These are phyloP conservation scores for Hygrocybe coccinea DNA, from an alignment of 768 basidiomycete genomes.

Conservation along the genomic window DNA sequence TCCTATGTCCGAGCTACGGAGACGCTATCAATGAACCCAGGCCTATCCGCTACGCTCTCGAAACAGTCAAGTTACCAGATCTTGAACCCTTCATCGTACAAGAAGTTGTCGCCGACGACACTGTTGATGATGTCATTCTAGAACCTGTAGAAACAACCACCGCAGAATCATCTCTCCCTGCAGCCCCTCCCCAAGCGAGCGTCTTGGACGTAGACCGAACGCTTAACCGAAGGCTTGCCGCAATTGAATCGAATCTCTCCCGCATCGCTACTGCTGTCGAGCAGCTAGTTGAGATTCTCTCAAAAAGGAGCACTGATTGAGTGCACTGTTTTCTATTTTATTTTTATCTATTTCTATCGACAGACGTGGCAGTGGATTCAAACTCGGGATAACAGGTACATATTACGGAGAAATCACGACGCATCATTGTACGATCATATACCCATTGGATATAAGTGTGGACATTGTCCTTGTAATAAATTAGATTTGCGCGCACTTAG, in stretches of 20 bases:
- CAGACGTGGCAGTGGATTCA: too few relatives aligned
- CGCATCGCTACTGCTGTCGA: constrained; percentile 37
- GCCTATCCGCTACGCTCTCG: constrained; percentile 33
- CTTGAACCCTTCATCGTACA: constrained; percentile 20
- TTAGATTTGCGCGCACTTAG: too few relatives aligned
- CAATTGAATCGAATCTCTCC: constrained; percentile 33
- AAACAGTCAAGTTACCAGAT: constrained; percentile 26
- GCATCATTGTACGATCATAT: too few relatives aligned
- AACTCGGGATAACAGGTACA: too few relatives aligned
- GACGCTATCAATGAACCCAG: constrained; percentile 25
- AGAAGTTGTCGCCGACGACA: constrained; percentile 29
- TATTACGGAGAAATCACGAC: too few relatives aligned
- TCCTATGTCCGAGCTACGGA: constrained; percentile 35
- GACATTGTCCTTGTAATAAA: too few relatives aligned
- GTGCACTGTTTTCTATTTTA: too few relatives aligned
- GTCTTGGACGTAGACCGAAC: constrained; percentile 25
- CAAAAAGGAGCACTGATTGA: neutral
- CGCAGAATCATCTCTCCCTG: constrained; percentile 4
- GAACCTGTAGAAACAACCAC: constrained; percentile 26
- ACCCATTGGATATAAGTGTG: too few relatives aligned
- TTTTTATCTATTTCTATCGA: too few relatives aligned
- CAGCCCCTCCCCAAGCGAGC: constrained; percentile 1
- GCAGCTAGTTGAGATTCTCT: constrained; percentile 25
- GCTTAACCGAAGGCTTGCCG: constrained; percentile 28
- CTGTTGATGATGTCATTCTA: constrained; percentile 31